phyloP scores from a whole-genome alignment of 441 rosid genomes.

The Gossypium schwendimanii region DNA sequence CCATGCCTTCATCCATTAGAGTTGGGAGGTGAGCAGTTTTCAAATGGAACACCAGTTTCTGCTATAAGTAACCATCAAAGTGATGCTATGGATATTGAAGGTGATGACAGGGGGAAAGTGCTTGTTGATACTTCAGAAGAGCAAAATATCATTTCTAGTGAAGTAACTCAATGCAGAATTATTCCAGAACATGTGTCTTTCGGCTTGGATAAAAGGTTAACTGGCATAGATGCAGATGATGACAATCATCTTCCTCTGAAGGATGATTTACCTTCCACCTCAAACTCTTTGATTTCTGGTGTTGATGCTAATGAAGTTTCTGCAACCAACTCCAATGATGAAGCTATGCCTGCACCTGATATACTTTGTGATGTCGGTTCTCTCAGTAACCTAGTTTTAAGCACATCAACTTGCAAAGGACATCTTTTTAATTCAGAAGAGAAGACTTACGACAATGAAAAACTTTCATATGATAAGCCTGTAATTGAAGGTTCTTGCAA shows the following conservation, averaged over 20 bases:
- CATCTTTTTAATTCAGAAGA: conserved; percentile 23
- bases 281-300: conserved; percentile 25
- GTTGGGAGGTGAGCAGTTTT: conserved; percentile 29
- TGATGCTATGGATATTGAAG: conserved; percentile 28
- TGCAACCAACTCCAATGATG: conserved; percentile 28
- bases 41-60: conserved; percentile 23
- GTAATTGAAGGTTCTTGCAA: conserved; percentile 27
- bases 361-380: conserved; percentile 30
- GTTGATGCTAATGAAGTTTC: conserved; percentile 31
- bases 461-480: conserved; percentile 25
- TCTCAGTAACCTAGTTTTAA: conserved; percentile 11
- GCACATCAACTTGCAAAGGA: conserved; percentile 13
- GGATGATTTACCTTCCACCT: conserved; percentile 26
- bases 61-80: conserved; percentile 22
- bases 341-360: conserved; percentile 32
- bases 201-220: conserved; percentile 21
- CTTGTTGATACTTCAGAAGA: conserved; percentile 29
- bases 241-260: conserved; percentile 16
- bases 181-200: conserved; percentile 23
- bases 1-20: conserved; percentile 18
- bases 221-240: conserved; percentile 19
- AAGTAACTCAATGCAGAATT: conserved; percentile 19
- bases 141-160: conserved; percentile 22
- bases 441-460: conserved; percentile 28
- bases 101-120: conserved; percentile 20